phyloP scores from a whole-genome alignment of 495 filamentous ascomycete genomes.

The Hypomontagnella submonticulosa region DNA sequence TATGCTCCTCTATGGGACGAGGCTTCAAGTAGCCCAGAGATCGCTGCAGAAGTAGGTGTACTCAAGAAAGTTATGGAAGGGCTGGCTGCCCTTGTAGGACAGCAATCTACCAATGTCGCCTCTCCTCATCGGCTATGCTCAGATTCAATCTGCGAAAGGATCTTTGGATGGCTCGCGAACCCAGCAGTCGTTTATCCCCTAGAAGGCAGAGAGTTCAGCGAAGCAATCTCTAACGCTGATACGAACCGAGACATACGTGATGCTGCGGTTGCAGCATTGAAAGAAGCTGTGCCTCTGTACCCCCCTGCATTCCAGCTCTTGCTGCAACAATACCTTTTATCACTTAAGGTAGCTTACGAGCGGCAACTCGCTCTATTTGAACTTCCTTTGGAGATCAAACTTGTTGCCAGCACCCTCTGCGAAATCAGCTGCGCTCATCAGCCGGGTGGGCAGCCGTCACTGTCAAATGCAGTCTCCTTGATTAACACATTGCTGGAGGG shows the following conservation, averaged over 20 bases:
- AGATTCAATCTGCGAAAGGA: constrained; percentile 46
- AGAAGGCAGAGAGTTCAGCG: constrained; percentile 23
- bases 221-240: constrained; percentile 39
- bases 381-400: constrained; percentile 32
- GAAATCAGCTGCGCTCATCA: constrained; percentile 28
- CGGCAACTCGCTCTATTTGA: constrained; percentile 29
- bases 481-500: constrained; percentile 36
- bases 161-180: constrained; percentile 45
- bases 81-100: constrained; percentile 51
- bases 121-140: constrained; percentile 47
- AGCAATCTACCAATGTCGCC: constrained; percentile 36
- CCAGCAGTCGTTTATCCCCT: constrained; percentile 40
- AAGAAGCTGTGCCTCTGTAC: constrained; percentile 50
- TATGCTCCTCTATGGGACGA: constrained; percentile 55
- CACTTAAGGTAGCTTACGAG: constrained; percentile 39
- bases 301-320: constrained; percentile 48
- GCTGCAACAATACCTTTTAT: constrained; percentile 39
- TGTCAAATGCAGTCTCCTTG: constrained; percentile 33
- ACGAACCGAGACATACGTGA: constrained; percentile 49
- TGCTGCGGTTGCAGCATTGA: constrained; percentile 53
- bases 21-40: constrained; percentile 33
- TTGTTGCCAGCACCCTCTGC: constrained; percentile 39
- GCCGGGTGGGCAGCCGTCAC: not conserved
- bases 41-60: constrained; percentile 44
- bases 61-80: constrained; percentile 55